A percentile compares a stretch with the other conserved stretches of the same genome.
phyloP scores from a whole-genome alignment of 768 basidiomycete species.

The Leccinum truebloodii region DNA sequence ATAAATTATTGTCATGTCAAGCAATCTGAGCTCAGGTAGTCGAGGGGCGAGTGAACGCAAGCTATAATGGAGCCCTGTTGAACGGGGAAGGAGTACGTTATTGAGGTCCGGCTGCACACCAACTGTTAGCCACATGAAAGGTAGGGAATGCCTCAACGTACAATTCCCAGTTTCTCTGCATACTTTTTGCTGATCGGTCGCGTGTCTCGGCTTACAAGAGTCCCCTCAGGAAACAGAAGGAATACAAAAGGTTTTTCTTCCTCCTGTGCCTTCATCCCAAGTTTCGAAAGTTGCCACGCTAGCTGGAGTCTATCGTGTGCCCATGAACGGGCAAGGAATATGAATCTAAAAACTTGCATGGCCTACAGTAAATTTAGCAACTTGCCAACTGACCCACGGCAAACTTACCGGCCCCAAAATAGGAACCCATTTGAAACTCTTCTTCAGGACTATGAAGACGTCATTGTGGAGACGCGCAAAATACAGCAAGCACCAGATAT shows the following conservation, averaged over 20 bases:
- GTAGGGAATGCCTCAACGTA: conserved; percentile 44
- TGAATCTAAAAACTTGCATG: conserved; percentile 94
- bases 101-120: conserved; percentile 66
- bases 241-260: conserved; percentile 75
- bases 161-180: conserved; percentile 86
- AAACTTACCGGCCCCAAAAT: conserved; percentile 78
- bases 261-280: conserved; percentile 69
- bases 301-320: conserved; percentile 76
- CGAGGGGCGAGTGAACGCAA: conserved; percentile 79
- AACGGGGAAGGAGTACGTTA: conserved; percentile 86
- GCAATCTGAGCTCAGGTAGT: conserved; percentile 71
- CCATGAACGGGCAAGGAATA: conserved; percentile 92
- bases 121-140: conserved; percentile 12
- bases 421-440: conserved; percentile 83
- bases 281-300: conserved; percentile 59
- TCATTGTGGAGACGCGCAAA: conserved; percentile 68
- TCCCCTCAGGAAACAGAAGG: conserved; percentile 94
- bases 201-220: conserved; percentile 86
- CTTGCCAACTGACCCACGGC: background rate
- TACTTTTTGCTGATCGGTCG: conserved; percentile 83
- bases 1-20: conserved; percentile 94
- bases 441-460: conserved; percentile 91
- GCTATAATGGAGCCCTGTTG: conserved; percentile 86
- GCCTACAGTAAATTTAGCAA: conserved; percentile 45
- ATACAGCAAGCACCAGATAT: conserved; percentile 82